These are phyloP conservation scores for Codiaeum variegatum DNA, from an alignment of 441 rosid species.

Conservation along the genomic window DNA sequence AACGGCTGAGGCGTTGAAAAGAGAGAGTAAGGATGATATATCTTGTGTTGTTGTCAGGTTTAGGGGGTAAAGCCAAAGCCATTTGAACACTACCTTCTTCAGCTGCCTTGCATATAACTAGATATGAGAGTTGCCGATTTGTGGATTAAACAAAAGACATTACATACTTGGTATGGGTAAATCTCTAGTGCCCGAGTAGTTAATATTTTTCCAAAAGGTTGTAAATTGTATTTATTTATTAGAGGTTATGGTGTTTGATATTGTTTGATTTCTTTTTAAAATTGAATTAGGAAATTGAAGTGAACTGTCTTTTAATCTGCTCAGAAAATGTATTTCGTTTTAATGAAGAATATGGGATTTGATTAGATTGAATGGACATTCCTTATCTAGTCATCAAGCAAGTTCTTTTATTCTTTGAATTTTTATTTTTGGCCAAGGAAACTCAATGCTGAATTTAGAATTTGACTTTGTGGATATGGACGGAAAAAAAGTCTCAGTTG, in stretches of 20 bases:
- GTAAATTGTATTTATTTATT: constrained; percentile 31
- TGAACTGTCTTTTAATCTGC: constrained; percentile 23
- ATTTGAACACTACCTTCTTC: constrained; percentile 17
- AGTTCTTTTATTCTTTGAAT: no score
- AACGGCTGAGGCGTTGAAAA: constrained; percentile 68
- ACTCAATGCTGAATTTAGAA: no score
- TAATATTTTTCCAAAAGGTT: constrained; percentile 23
- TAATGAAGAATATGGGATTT: constrained; percentile 23
- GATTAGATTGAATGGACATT: constrained; percentile 17
- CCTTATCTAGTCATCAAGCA: constrained; percentile 5
- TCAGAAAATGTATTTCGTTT: constrained; percentile 10
- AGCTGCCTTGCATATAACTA: constrained; percentile 27
- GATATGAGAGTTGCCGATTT: constrained; percentile 27
- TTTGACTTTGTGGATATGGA: no score
- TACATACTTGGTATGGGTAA: constrained; percentile 18
- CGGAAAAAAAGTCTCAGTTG: no score
- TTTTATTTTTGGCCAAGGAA: no score
- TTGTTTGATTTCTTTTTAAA: constrained; percentile 38
- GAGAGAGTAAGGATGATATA: constrained; percentile 85
- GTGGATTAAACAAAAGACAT: constrained; percentile 24
- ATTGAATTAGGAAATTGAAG: constrained; percentile 23
- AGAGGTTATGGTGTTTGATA: constrained; percentile 36
- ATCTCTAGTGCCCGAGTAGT: constrained; percentile 2
- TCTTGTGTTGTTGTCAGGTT: constrained; percentile 82
- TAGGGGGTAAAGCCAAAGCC: constrained; percentile 38